A percentile compares a stretch with the other conserved stretches of the same genome.
These are phyloP conservation scores for Ambispora gerdemannii DNA, from an alignment of 192 early-diverging fungal genomes.

Conservation along the genomic window DNA sequence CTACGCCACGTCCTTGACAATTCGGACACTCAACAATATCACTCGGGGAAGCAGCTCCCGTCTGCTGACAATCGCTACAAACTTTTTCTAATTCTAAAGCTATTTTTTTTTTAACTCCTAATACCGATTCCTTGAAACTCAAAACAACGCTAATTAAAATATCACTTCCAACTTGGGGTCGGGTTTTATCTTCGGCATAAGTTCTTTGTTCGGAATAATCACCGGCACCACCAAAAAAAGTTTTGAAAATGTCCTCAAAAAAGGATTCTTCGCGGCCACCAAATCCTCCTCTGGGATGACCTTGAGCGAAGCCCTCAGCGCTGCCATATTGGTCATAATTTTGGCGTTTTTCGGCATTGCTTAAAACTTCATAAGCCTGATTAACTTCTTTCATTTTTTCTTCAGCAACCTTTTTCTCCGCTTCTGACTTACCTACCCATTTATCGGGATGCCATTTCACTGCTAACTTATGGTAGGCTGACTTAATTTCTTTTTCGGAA, in stretches of 20 bases:
- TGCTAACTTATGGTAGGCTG: too few relatives aligned
- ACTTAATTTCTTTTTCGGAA: too few relatives aligned
- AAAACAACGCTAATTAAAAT: neutral
- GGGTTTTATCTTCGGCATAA: neutral
- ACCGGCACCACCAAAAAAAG: conserved; percentile 68
- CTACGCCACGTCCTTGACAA: neutral
- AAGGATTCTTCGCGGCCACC: conserved; percentile 51
- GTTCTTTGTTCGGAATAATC: conserved; percentile 1
- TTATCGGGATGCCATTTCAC: too few relatives aligned
- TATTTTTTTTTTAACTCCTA: conserved; percentile 12
- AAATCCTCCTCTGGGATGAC: neutral
- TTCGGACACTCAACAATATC: neutral
- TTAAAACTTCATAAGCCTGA: too few relatives aligned
- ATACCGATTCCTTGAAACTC: conserved; percentile 7
- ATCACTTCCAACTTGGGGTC: neutral
- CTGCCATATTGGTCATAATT: too few relatives aligned
- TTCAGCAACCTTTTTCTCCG: too few relatives aligned
- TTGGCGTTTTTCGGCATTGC: too few relatives aligned
- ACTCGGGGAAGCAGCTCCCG: neutral
- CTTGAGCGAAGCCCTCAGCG: too few relatives aligned
- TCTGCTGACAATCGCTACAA: conserved; percentile 2
- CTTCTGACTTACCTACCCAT: too few relatives aligned
- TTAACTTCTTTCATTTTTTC: too few relatives aligned
- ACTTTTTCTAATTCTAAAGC: neutral
- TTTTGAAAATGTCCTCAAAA: conserved; percentile 94